Conservation (phyloP, 1,284 basidiomycete genomes). For the Ceratobasidium sp. region DNA sequence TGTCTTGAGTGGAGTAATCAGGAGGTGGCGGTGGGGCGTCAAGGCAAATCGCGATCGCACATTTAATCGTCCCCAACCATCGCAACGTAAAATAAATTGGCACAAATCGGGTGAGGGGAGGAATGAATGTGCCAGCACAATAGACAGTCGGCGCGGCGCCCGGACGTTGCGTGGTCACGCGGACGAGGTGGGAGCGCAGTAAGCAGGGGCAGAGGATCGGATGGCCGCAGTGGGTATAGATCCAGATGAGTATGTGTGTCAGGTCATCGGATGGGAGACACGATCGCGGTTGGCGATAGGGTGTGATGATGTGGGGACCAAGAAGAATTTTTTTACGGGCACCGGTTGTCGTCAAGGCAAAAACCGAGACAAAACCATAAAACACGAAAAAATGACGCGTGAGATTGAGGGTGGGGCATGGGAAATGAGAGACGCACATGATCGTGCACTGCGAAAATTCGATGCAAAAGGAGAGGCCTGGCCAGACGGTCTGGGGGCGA, state of each 20-base stretch:
- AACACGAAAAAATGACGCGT: neutral
- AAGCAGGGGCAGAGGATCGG: neutral
- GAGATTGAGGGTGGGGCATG: no score
- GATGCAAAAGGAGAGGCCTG: neutral
- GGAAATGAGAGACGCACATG: no score
- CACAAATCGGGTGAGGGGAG: neutral
- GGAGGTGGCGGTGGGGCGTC: neutral
- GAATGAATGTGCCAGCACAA: neutral
- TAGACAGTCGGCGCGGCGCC: neutral
- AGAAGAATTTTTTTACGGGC: no score
- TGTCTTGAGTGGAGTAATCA: neutral
- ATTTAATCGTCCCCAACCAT: conserved; percentile 4
- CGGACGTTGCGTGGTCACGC: neutral
- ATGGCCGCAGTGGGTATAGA: no score
- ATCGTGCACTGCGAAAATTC: no score
- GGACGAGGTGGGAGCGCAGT: conserved; percentile 1
- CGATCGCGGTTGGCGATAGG: conserved; percentile 36
- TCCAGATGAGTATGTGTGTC: no score
- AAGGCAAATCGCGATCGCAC: no score
- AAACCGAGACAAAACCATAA: neutral
- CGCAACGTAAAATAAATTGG: neutral
- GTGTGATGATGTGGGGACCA: conserved; percentile 25
- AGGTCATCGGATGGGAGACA: no score
- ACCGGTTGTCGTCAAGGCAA: conserved; percentile 3
- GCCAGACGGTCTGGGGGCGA: no score